Percentiles rank a stretch among this genome's conserved stretches.
These are phyloP conservation scores for Pseudogymnoascus pannorum DNA, from an alignment of 2,329 filamentous ascomycete genomes.

Conservation along the genomic window DNA sequence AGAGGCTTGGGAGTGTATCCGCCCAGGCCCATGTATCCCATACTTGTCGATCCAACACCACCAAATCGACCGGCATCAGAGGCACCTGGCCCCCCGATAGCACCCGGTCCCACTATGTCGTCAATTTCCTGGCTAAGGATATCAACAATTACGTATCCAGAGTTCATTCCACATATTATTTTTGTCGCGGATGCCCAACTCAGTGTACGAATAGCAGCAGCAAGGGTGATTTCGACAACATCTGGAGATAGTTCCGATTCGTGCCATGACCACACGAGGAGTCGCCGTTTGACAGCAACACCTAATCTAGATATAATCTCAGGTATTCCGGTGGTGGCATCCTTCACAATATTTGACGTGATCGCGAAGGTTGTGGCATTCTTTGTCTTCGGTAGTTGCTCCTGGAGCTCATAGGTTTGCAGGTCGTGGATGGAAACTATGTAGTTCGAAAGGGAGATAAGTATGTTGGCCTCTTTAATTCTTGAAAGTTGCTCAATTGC, in stretches of 20 bases:
- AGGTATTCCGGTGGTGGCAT: conserved; percentile 76
- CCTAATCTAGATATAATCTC: conserved; percentile 88
- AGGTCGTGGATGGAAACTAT: conserved; percentile 86
- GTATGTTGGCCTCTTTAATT: conserved; percentile 87
- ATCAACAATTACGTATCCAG: conserved; percentile 85
- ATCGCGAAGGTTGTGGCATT: conserved; percentile 87
- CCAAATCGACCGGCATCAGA: conserved; percentile 59
- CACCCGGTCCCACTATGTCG: conserved; percentile 72
- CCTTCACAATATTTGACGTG: conserved; percentile 91
- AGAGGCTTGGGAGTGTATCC: conserved; percentile 88
- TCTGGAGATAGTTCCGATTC: conserved; percentile 79
- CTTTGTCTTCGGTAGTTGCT: conserved; percentile 73
- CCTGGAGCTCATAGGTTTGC: conserved; percentile 72
- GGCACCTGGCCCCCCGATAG: conserved; percentile 56
- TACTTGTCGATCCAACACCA: conserved; percentile 73
- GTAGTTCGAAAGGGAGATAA: conserved; percentile 86
- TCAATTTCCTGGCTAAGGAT: conserved; percentile 65
- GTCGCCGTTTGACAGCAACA: conserved; percentile 83
- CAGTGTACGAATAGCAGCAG: conserved; percentile 78
- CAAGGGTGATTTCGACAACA: conserved; percentile 66
- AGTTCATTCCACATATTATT: conserved; percentile 83
- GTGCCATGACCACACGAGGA: conserved; percentile 92
- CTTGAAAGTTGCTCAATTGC: conserved; percentile 90
- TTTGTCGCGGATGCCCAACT: conserved; percentile 87
- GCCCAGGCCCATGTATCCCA: conserved; percentile 95